Base-by-base conservation (phyloP, 768 basidiomycete genomes). In the Panellus pusillus region DNA sequence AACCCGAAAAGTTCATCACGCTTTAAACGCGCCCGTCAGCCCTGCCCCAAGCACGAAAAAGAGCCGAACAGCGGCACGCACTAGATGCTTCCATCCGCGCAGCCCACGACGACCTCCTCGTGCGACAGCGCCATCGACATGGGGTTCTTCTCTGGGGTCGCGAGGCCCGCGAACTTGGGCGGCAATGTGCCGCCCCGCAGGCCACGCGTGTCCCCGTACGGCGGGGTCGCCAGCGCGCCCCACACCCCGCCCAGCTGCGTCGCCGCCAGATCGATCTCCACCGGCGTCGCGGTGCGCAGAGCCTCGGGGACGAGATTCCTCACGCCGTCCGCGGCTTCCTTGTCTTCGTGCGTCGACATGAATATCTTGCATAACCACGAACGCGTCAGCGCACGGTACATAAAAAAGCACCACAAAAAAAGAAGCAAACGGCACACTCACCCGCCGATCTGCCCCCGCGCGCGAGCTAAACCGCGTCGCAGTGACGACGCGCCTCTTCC, bases 101-200 rank as follows among this genome's bases (percentile, higher is more conserved):
- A 93, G 0, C 91, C 91, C 27, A 94, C 89, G 15, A 93, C 91
- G 1, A 94, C 87, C 65, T 93, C 91, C 64, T 94, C 92, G 61
- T 93, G 89, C 61, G 88, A 92, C 62, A 95, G 68, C 59, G 91
- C 91, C 86, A 96, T 89, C 57, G 89, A 89, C 93, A 93, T 93
- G 8, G 93, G 93, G 62, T 95, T 93, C 80, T 93, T 91, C 70
- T 89, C 93, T 2, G 93, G 91, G 19, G 83, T 89, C 28, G 91
- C 88, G 39, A 96, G 76, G 2, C 91, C 91, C 17, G 75, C 66
- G 62, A 92, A 93, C 65, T 87, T 90, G 31, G 64, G 63, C 2
- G 90, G 91, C n/a, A n/a, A n/a, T 12, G 90, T 65, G 15, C 72
- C 60, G 0, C 90, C 85, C 38, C 80, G 68, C 0, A 91, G 63